Evolutionary conservation across 2,329 filamentous ascomycete species (phyloP).

Genomic region (Beauveria bassiana): DNA sequence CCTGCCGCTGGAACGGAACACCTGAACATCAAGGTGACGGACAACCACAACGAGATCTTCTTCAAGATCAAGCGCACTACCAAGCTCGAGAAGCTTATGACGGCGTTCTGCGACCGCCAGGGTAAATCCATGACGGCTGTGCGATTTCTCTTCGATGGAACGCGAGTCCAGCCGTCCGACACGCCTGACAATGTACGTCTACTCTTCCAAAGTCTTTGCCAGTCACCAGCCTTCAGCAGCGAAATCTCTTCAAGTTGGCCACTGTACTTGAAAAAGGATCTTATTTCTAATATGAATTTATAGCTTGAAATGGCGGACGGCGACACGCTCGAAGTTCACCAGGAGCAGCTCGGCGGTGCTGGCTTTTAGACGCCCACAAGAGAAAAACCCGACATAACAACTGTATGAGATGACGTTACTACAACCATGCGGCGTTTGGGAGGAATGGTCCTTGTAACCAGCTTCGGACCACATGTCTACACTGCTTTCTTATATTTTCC

Average conservation of each 20-base stretch:
- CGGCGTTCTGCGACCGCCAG: constrained; percentile 92
- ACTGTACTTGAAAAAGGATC: background rate
- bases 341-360: constrained; percentile 81
- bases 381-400: background rate
- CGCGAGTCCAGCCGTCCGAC: constrained; percentile 79
- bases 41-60: constrained; percentile 99
- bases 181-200: constrained; percentile 81
- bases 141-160: constrained; percentile 93
- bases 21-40: constrained; percentile 97
- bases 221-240: background rate
- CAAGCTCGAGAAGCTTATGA: constrained; percentile 95
- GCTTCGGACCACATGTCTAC: constrained; percentile 2
- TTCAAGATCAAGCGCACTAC: constrained; percentile 99
- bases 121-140: constrained; percentile 81
- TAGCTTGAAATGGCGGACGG: constrained; percentile 96
- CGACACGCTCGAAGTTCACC: constrained; percentile 93
- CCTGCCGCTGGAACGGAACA: constrained; percentile 60
- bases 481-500: constrained; percentile 2
- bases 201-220: background rate
- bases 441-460: background rate
- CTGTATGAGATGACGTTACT: constrained; percentile 9
- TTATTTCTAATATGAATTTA: constrained; percentile 1
- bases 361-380: background rate
- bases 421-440: constrained; percentile 11
- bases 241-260: background rate